phyloP scores from a whole-genome alignment of 1,139 yeast genomes.

The Kazachstania sp. region DNA sequence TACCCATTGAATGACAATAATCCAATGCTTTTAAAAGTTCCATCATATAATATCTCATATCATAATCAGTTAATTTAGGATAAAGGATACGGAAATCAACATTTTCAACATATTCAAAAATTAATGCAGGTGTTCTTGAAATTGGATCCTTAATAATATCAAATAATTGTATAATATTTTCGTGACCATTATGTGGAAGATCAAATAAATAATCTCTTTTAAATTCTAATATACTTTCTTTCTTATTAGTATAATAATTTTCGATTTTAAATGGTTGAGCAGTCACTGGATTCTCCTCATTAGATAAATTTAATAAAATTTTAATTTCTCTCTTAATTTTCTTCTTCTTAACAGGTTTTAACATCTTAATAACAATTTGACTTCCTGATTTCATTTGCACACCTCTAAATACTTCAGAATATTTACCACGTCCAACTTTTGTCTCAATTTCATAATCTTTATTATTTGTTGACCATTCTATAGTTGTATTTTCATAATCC shows the following conservation, averaged over 20 bases:
- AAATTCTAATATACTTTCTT: constrained; percentile 20
- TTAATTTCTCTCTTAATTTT: constrained; percentile 93
- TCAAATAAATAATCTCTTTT: constrained; percentile 24
- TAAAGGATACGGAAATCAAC: constrained; percentile 84
- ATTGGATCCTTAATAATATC: constrained; percentile 88
- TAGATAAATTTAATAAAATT: constrained; percentile 69
- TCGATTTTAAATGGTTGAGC: constrained; percentile 19
- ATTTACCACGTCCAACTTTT: constrained; percentile 94
- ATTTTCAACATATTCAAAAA: constrained; percentile 86
- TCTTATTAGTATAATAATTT: constrained; percentile 24
- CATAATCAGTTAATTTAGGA: constrained; percentile 78
- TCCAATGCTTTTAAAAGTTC: constrained; percentile 86
- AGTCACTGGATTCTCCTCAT: constrained; percentile 27
- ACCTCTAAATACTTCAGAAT: constrained; percentile 91
- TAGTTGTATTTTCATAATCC: constrained; percentile 73
- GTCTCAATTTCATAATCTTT: constrained; percentile 77
- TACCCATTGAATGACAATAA: constrained; percentile 94
- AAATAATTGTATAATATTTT: constrained; percentile 64
- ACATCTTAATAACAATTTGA: constrained; percentile 78
- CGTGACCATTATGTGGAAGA: constrained; percentile 30
- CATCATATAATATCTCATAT: constrained; percentile 80
- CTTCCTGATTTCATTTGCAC: constrained; percentile 47
- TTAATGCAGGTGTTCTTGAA: constrained; percentile 85
- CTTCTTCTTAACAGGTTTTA: constrained; percentile 94
- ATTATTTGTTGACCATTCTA: constrained; percentile 43